Evolutionary conservation across 2,329 filamentous ascomycete genomes (phyloP).

Genomic region (Aureobasidium sp.): DNA sequence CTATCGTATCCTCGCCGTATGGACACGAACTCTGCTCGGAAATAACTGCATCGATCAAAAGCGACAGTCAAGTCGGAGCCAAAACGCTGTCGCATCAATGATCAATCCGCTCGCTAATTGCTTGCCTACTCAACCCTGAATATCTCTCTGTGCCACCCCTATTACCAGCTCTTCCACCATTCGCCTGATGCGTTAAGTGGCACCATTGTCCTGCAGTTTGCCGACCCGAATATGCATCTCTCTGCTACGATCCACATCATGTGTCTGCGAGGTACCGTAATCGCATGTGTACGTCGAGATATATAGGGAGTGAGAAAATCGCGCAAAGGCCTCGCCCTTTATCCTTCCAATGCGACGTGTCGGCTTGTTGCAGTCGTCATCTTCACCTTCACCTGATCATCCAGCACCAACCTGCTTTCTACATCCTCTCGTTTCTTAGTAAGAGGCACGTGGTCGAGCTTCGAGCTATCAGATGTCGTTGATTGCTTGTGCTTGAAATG

Average conservation of each 20-base stretch:
- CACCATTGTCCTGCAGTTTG: slow-evolving; percentile 3
- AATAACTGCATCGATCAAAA: background rate
- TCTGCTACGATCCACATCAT: background rate
- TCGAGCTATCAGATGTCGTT: background rate
- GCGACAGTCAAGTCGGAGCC: background rate
- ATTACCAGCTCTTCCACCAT: background rate
- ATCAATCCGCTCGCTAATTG: background rate
- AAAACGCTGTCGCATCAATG: background rate
- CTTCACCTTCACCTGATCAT: background rate
- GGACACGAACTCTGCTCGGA: background rate
- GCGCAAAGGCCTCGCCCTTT: background rate
- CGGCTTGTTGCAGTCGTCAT: slow-evolving; percentile 1
- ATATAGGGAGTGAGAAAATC: slow-evolving; percentile 11
- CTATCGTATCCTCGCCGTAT: background rate
- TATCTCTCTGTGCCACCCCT: background rate
- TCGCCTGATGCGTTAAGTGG: slow-evolving; percentile 1
- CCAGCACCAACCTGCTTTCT: background rate
- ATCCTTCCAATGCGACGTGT: background rate
- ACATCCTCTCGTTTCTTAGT: background rate
- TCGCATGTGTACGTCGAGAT: background rate
- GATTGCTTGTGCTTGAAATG: background rate
- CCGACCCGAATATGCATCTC: slow-evolving; percentile 5
- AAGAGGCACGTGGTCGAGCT: background rate
- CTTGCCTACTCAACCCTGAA: background rate
- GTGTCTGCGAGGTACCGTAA: slow-evolving; percentile 7